phyloP scores from a whole-genome alignment of 345 rosid genomes.

The Cochlearia excelsa region DNA sequence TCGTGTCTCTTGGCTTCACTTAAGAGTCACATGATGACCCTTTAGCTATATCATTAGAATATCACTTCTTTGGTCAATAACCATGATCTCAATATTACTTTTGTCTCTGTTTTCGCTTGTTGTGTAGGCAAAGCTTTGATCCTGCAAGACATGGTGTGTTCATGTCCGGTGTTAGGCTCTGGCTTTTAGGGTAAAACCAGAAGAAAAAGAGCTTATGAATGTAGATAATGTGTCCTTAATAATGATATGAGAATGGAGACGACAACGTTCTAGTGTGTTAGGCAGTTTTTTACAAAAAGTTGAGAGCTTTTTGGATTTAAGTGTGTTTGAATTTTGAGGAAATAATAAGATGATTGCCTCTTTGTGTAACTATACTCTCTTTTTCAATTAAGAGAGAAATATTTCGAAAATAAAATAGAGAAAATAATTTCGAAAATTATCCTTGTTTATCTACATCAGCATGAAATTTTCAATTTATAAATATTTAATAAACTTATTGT shows the following conservation, averaged over 20 bases:
- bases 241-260: constrained; percentile 25
- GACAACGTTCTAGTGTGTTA: constrained; percentile 24
- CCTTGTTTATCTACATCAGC: too few species aligned
- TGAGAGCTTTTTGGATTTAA: constrained; percentile 8
- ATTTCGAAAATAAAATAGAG: neutral
- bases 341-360: constrained; percentile 13
- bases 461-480: too few species aligned
- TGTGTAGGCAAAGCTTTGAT: constrained; percentile 34
- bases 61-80: constrained; percentile 4
- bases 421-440: neutral
- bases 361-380: constrained; percentile 31
- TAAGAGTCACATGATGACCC: constrained; percentile 12
- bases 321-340: constrained; percentile 12
- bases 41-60: neutral
- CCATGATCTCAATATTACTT: neutral
- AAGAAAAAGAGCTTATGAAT: constrained; percentile 22
- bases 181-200: constrained; percentile 16
- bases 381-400: constrained; percentile 3
- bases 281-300: constrained; percentile 19
- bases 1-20: neutral
- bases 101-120: constrained; percentile 1
- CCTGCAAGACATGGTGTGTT: constrained; percentile 8
- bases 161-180: constrained; percentile 24
- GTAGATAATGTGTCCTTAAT: constrained; percentile 38
- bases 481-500: too few species aligned